Percentiles rank a stretch among this genome's conserved stretches.
phyloP scores from a whole-genome alignment of 2,329 filamentous ascomycete species.

The Madurella mycetomatis region DNA sequence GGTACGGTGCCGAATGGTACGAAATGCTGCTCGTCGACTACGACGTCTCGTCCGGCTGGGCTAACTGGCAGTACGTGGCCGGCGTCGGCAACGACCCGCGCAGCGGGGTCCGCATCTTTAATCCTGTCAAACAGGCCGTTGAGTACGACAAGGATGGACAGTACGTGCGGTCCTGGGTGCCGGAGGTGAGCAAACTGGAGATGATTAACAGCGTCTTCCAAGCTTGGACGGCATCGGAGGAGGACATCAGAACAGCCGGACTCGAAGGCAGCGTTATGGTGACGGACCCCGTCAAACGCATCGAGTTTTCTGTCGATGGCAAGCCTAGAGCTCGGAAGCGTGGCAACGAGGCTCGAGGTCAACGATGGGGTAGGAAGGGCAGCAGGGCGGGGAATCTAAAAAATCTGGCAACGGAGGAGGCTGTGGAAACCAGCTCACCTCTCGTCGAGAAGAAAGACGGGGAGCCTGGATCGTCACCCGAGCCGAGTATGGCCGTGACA shows the following conservation, averaged over 20 bases:
- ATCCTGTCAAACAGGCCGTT: slow-evolving; percentile 74
- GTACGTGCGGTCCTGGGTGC: slow-evolving; percentile 70
- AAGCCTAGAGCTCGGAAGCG: slow-evolving; percentile 38
- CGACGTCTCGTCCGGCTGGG: slow-evolving; percentile 72
- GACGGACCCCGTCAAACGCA: slow-evolving; percentile 60
- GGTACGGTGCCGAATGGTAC: slow-evolving; percentile 78
- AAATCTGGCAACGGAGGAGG: background rate
- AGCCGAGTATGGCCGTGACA: background rate
- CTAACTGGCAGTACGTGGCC: slow-evolving; percentile 77
- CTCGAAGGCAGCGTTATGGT: slow-evolving; percentile 60
- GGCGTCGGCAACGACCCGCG: slow-evolving; percentile 77
- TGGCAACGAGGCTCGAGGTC: slow-evolving; percentile 28
- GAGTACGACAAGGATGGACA: slow-evolving; percentile 68
- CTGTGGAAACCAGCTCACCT: background rate
- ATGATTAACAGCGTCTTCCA: slow-evolving; percentile 62
- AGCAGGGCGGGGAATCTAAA: background rate
- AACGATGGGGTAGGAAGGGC: background rate
- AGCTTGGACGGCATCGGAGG: slow-evolving; percentile 58
- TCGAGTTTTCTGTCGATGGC: slow-evolving; percentile 57
- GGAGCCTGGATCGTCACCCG: background rate
- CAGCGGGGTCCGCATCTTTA: slow-evolving; percentile 69
- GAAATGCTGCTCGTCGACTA: slow-evolving; percentile 72
- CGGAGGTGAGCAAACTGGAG: slow-evolving; percentile 56
- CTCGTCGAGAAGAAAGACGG: background rate
- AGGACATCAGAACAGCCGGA: slow-evolving; percentile 53